Base-by-base conservation (phyloP, 176 grass and related monocot species). In the Rhynchospora tenuis region DNA sequence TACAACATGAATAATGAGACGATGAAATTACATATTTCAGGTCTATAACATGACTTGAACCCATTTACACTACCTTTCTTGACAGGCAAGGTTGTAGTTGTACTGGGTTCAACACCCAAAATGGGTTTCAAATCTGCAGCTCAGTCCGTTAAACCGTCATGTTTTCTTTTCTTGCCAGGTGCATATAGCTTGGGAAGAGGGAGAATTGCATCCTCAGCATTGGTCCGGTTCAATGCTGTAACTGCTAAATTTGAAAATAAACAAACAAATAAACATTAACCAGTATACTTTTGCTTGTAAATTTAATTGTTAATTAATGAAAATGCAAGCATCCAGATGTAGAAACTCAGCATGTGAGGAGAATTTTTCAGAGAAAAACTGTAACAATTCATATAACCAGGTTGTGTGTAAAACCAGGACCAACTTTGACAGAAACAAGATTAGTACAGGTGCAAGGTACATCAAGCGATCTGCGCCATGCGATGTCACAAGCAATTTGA, bases 91-190 rank as follows among this genome's bases (percentile, higher is more conserved):
- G 54, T 80, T 85, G 66, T 33, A 82, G 85, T 61, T 16, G 55
- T 74, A 80, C 84, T 29, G n/a, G 70, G 50, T 45, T 89, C 89
- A 82, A 58, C 78, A 50, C 83, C 42, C 77, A 75, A 56, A 46
- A 58, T 42, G 71, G 33, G 55, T 54, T 88, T 80, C 26, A 81
- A 85, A 54, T 88, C 89, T 87, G 13, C 82, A 86, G 42, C 70
- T 10, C 65, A 58, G 84, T 88, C 73, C 83, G 85, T 81, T 83
- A 81, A 82, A 54, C 50, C 69, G 0, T 31, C 73, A 70, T 93
- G 91, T 82, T 99, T 99, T 78, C 96, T 95, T 90, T 99, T 99
- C 86, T 95, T 99, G 59, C 90, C 93, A 33, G 88, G 82, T 15
- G 80, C 51, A 86, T 89, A 88, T 16, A 99, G 79, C 83, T 92